Evolutionary conservation across 208 protist genomes (phyloP), one percentile per base, ranked within the genome.

Genomic region (Crithidia expoeki): DNA sequence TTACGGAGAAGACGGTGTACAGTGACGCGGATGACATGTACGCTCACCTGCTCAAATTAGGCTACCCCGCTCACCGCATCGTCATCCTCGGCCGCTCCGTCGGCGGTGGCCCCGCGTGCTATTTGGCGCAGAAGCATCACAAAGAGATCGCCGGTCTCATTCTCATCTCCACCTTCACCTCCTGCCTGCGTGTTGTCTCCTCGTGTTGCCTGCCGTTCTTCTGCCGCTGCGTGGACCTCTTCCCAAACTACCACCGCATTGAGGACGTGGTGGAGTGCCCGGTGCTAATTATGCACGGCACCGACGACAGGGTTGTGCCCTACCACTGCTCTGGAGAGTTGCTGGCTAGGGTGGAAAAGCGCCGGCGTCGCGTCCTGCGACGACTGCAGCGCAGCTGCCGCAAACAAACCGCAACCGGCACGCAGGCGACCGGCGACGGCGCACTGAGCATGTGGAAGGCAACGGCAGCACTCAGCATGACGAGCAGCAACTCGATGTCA

Each of bases 31-130:
- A 92, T 38, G 68, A 71, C 52, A 85, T 94, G 60, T 94, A 88
- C 63, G 52, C 32, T 23, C 72, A 90, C 57, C 23, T 92, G 32
- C 64, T 66, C 3, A 46, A 40, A 19, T 42, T 87, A 2, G 73
- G 81, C 51, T 87, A 86, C 77, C 46, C 62, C 5, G 71, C 80
- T 6, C 34, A 70, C 47, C 71, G 53, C 23, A 84, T 92, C 28
- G 51, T 94, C 38, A 53, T 94, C 1, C 84, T 92, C 51, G 89
- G 89, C 36, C 86, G 86, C 52, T 92, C 84, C n/a, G 77, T 94
- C 60, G 89, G 89, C 27, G 89, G 89, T 10, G 89, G 89, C 0
- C 86, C 89, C 2, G 72, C 89, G 10, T 91, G 80, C 70, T 94
- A 92, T 59, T 68, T 94, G 30, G 89, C 89, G 14, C 40, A 82